Evolutionary conservation across 1,284 basidiomycete genomes (phyloP).

Genomic region (Cryptococcus deneoformans): DNA sequence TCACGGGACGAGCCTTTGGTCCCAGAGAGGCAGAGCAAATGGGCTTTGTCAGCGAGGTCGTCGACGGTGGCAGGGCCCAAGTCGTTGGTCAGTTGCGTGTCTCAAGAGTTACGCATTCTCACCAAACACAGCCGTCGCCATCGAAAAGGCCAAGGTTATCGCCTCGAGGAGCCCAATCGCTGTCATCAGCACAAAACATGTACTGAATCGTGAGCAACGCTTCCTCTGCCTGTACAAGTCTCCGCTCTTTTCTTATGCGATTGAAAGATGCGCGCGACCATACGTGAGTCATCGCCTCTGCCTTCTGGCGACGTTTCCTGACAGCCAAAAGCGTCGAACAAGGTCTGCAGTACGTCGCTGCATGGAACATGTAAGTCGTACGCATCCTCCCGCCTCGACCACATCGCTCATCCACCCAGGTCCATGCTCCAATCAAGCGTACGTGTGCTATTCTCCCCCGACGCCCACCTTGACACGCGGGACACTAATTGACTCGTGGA

Average conservation of each 20-base stretch:
- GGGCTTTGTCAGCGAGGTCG: conserved; percentile 69
- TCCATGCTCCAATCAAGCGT: conserved; percentile 64
- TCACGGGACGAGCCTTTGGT: conserved; percentile 70
- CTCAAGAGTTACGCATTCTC: neutral
- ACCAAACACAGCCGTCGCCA: conserved; percentile 53
- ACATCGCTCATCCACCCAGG: conserved; percentile 16
- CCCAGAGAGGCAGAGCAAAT: conserved; percentile 63
- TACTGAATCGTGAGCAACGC: conserved; percentile 52
- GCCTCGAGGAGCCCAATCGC: conserved; percentile 80
- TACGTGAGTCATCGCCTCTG: neutral
- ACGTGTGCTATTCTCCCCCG: neutral
- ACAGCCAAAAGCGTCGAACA: conserved; percentile 61
- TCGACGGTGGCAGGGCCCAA: conserved; percentile 62
- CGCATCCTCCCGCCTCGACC: neutral
- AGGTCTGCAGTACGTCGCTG: conserved; percentile 72
- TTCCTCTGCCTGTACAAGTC: neutral
- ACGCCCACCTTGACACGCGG: neutral
- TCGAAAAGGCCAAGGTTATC: conserved; percentile 65
- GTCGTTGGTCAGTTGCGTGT: conserved; percentile 45
- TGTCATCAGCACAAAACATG: conserved; percentile 73
- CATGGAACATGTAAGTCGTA: conserved; percentile 61
- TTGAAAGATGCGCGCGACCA: conserved; percentile 62
- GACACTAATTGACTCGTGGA: no score
- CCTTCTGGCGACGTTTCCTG: no score
- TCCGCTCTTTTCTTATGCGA: conserved; percentile 2